Evolutionary conservation across 345 rosid genomes (phyloP).

Genomic region (Cardamine occulta): DNA sequence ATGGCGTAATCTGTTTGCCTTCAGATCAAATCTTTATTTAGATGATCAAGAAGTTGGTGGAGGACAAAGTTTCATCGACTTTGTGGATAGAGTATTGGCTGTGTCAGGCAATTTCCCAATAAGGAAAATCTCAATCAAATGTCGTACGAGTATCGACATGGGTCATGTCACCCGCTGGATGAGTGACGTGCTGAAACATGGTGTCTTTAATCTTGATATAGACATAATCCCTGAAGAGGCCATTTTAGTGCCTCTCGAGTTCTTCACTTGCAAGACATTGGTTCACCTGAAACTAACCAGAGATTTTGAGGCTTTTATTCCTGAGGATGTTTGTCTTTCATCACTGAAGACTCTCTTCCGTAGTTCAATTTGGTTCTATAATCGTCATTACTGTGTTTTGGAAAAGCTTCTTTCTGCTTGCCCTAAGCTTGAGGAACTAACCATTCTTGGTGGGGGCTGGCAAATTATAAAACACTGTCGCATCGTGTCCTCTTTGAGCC

Average conservation of each 20-base stretch:
- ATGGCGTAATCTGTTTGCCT: slow-evolving; percentile 9
- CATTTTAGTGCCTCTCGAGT: not conserved
- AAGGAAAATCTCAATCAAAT: not conserved
- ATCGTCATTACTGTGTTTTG: not conserved
- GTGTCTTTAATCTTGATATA: not conserved
- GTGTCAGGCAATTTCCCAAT: not conserved
- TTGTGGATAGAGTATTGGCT: not conserved
- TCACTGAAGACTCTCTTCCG: slow-evolving; percentile 6
- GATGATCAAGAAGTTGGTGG: not conserved
- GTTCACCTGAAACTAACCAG: not conserved
- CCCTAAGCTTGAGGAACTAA: slow-evolving; percentile 1
- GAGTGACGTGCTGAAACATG: not conserved
- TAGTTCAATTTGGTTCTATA: not conserved
- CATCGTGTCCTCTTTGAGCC: not conserved
- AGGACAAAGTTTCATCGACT: not conserved
- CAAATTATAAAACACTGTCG: not conserved
- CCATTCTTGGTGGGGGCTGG: not conserved
- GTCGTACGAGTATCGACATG: not conserved
- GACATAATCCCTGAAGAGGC: not conserved
- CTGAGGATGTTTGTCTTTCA: slow-evolving; percentile 21
- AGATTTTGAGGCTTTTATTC: not conserved
- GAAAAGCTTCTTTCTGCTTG: slow-evolving; percentile 13
- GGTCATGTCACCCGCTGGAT: slow-evolving; percentile 15
- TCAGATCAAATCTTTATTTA: not conserved
- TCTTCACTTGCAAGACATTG: slow-evolving; percentile 21